These are phyloP conservation scores for Paraurostyla sp. DNA, from an alignment of 73 alveolate species.

Conservation along the genomic window DNA sequence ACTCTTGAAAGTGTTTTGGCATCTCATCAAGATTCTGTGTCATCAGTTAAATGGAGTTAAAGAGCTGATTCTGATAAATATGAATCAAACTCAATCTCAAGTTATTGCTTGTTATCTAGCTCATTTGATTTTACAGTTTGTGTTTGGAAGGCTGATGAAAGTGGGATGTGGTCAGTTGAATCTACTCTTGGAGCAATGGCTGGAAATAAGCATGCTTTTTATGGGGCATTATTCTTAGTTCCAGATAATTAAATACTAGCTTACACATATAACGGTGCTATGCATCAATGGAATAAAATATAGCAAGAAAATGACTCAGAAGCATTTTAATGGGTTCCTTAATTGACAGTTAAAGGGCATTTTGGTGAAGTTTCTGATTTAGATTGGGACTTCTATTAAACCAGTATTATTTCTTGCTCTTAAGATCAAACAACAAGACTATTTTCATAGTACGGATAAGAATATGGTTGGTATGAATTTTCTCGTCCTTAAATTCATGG, in stretches of 20 bases:
- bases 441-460: conserved; percentile 77
- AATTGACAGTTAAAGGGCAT: conserved; percentile 93
- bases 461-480: conserved; percentile 90
- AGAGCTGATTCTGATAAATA: conserved; percentile 19
- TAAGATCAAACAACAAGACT: conserved; percentile 95
- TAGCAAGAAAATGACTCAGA: conserved; percentile 49
- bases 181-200: conserved; percentile 92
- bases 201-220: conserved; percentile 93
- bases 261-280: conserved; percentile 93
- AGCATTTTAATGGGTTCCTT: conserved; percentile 68
- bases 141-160: conserved; percentile 82
- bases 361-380: conserved; percentile 95
- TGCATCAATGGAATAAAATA: conserved; percentile 90
- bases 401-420: conserved; percentile 87
- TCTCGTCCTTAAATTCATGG: conserved; percentile 98
- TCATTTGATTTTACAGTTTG: conserved; percentile 93
- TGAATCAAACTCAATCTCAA: too few relatives aligned
- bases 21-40: conserved; percentile 92
- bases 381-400: conserved; percentile 85
- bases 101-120: conserved; percentile 81
- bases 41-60: conserved; percentile 87
- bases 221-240: conserved; percentile 81
- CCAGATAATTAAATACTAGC: conserved; percentile 84
- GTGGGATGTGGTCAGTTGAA: conserved; percentile 86
- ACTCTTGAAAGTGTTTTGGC: conserved; percentile 89